Evolutionary conservation across 306 rosid genomes (phyloP).

Genomic region (Astragalus glycyphyllos): DNA sequence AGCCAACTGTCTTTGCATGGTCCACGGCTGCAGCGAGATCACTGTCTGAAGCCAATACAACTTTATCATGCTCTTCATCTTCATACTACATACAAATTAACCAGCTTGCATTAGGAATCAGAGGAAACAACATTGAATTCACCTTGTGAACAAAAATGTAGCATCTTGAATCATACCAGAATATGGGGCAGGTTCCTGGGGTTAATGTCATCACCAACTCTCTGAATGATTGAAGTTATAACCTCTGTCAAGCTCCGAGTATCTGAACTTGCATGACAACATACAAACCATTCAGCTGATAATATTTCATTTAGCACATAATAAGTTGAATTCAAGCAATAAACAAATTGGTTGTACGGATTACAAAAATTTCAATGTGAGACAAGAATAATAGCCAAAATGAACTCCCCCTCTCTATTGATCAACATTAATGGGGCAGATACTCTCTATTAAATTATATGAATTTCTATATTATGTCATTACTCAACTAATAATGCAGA

Average conservation of each 20-base stretch:
- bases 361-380: background rate
- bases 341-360: background rate
- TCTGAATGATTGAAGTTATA: conserved; percentile 77
- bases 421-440: too few relatives aligned
- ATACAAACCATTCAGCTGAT: conserved; percentile 40
- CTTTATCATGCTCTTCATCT: conserved; percentile 90
- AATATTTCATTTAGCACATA: conserved; percentile 8
- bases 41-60: conserved; percentile 82
- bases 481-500: too few relatives aligned
- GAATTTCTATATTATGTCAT: too few relatives aligned
- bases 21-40: conserved; percentile 93
- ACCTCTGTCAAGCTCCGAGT: conserved; percentile 79
- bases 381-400: too few relatives aligned
- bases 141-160: conserved; percentile 17
- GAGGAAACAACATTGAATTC: background rate
- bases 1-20: conserved; percentile 84
- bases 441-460: too few relatives aligned
- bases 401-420: too few relatives aligned
- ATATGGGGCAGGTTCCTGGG: conserved; percentile 75
- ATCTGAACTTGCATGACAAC: conserved; percentile 59
- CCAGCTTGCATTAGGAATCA: conserved; percentile 32
- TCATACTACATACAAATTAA: conserved; percentile 68
- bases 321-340: background rate
- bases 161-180: conserved; percentile 61
- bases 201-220: conserved; percentile 78